Base-by-base conservation (phyloP, 2,329 filamentous ascomycete species). In the Botrytis squamosa region DNA sequence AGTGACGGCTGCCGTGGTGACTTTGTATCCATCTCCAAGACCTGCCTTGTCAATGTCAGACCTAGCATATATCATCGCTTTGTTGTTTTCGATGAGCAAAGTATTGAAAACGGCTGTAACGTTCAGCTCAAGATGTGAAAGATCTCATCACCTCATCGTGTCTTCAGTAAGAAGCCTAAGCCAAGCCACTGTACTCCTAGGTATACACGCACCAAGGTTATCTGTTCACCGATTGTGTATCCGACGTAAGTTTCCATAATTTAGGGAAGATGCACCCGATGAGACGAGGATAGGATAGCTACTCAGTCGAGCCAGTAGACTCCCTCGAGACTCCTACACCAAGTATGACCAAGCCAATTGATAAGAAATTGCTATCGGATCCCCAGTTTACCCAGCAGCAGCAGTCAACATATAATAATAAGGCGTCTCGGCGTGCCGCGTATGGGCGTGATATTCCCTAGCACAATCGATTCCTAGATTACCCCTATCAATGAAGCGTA, bases 401-500 rank as follows among this genome's bases (percentile, higher is more conserved):
- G 49, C 29, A 20, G 29, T 33, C 29, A 36, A 62, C 33, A 22
- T 38, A 62, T 25, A 52, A 25, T 38, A 38, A 62, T 33, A 33
- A 33, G 33, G 33, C 33, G 33, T 33, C 33, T 33, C 33, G 33
- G 33, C 33, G 33, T 33, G 33, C 33, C 33, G 33, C 33, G 33
- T 33, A 0, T 33, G 33, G 22, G 36, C 22, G 59, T 22, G 25
- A 60, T 36, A 12, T 22, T 33, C 20, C 52, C 52, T 14, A 3
- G 52, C 0, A 16, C 6, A 14, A 1, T 6, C 22, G n/a, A n/a
- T 33, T 57, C 16, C 16, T 36, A 36, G 18, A 33, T 59, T 62
- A 62, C 59, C 59, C 59, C 59, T 62, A 62, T 62, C 59, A 40
- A 22, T 16, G 59, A 62, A 62, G 59, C 59, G 59, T 62, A 62